These are phyloP conservation scores for Porodaedalea pini DNA, from an alignment of 1,284 basidiomycete genomes.

Conservation along the genomic window DNA sequence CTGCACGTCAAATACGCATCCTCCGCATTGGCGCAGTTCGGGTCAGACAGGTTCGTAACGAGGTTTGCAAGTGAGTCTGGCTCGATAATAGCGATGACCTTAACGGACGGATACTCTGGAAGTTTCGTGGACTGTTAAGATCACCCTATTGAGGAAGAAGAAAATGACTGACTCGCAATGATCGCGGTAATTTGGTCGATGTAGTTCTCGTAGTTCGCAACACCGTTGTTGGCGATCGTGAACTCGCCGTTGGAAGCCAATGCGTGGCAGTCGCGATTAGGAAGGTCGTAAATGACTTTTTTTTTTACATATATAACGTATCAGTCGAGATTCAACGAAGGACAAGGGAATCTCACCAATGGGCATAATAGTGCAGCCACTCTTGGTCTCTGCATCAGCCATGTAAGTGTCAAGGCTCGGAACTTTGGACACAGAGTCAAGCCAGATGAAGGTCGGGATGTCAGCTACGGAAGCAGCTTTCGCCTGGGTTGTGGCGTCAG, in stretches of 20 bases:
- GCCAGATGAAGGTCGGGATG: slow-evolving; percentile 60
- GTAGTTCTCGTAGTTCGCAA: slow-evolving; percentile 54
- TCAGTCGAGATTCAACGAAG: neutral
- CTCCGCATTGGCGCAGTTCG: slow-evolving; percentile 52
- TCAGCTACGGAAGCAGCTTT: slow-evolving; percentile 50
- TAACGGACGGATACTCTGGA: slow-evolving; percentile 54
- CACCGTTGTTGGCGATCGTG: slow-evolving; percentile 51
- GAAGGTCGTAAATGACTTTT: slow-evolving; percentile 26
- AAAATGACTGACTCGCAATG: slow-evolving; percentile 42
- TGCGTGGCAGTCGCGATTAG: slow-evolving; percentile 63
- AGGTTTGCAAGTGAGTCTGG: slow-evolving; percentile 60
- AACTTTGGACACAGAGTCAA: slow-evolving; percentile 52
- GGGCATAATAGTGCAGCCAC: slow-evolving; percentile 51
- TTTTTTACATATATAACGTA: neutral
- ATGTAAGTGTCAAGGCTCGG: slow-evolving; percentile 51
- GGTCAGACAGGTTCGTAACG: slow-evolving; percentile 60
- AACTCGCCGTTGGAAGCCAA: slow-evolving; percentile 64
- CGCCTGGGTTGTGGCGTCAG: slow-evolving; percentile 43
- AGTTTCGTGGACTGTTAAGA: neutral
- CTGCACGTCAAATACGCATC: slow-evolving; percentile 44
- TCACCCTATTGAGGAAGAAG: neutral
- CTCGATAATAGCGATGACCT: slow-evolving; percentile 60
- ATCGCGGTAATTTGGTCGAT: slow-evolving; percentile 59
- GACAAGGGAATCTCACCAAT: slow-evolving; percentile 40
- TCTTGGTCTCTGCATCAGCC: slow-evolving; percentile 44